Evolutionary conservation across 371 early-diverging fungal species (phyloP), one percentile per base, ranked within the genome.

Genomic region (Apophysomyces ossiformis): DNA sequence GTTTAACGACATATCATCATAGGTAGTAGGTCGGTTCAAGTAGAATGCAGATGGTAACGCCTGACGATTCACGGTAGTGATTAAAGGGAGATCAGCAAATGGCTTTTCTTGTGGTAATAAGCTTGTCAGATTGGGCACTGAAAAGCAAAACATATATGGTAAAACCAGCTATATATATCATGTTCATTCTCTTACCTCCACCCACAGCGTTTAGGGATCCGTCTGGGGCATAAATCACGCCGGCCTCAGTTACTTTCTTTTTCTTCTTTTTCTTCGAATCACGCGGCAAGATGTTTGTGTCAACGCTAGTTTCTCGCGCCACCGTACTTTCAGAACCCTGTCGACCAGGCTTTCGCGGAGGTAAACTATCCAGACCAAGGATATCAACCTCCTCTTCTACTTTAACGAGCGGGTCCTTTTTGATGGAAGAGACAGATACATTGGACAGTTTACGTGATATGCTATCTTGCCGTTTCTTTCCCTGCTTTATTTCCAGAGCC

Each of bases 341-440:
- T 61, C 74, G 65, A 50, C 72, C 71, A 0, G 63, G 57, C 59
- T 77, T 79, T 6, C 74, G 74, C 15, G 69, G 36, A 0, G 79
- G 74, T n/a, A 65, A 63, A 1, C 61, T 66, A 57, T 79, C 84
- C 18, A 81, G 67, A 18, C 75, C 84, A 74, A 69, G 79, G 65
- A 79, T 87, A 74, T 87, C 88, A 4, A 82, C 74, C 36, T 76
- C 77, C 56, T 79, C 76, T 32, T 87, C 88, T 37, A 78, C 69
- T 26, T 80, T 80, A 45, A 74, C 71, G 12, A 72, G 58, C 9
- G 71, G 46, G 13, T 63, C 63, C 63, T 79, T 71, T 46, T 70
- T 54, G 37, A 41, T 37, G 47, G 61, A 43, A 50, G 18, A 12
- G 7, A 16, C 32, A 15, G 60, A 60, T 43, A 60, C 44, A 21